Percentiles rank a stretch among this genome's conserved stretches.
phyloP scores from a whole-genome alignment of 1,284 basidiomycete species.

The Ceratobasidium sp. region DNA sequence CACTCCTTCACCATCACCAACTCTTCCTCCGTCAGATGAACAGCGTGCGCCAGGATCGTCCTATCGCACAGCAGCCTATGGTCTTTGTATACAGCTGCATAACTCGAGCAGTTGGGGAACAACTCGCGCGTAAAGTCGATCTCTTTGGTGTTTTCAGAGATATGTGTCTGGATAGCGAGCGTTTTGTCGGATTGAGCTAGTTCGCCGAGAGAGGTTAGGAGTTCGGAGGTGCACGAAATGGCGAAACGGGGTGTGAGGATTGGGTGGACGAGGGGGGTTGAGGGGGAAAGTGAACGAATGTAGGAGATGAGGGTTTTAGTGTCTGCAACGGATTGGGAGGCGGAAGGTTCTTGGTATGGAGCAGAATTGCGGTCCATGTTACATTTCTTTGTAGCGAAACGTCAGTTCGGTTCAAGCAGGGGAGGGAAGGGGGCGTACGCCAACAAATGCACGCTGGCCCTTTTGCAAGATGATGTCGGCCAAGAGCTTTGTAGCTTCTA shows the following conservation, averaged over 20 bases:
- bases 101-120: slow-evolving; percentile 67
- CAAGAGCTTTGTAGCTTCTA: slow-evolving; percentile 82
- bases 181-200: slow-evolving; percentile 58
- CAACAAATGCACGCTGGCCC: slow-evolving; percentile 89
- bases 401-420: slow-evolving; percentile 45
- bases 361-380: slow-evolving; percentile 90
- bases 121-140: slow-evolving; percentile 72
- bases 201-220: slow-evolving; percentile 72
- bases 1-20: slow-evolving; percentile 74
- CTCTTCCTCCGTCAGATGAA: slow-evolving; percentile 80
- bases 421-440: slow-evolving; percentile 61
- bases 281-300: slow-evolving; percentile 65
- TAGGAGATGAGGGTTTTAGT: slow-evolving; percentile 76
- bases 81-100: slow-evolving; percentile 85
- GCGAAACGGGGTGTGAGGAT: slow-evolving; percentile 96
- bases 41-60: slow-evolving; percentile 92
- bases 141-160: slow-evolving; percentile 87
- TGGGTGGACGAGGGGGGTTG: slow-evolving; percentile 76
- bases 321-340: slow-evolving; percentile 65
- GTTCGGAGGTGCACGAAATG: slow-evolving; percentile 84
- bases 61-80: slow-evolving; percentile 79
- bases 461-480: slow-evolving; percentile 76
- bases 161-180: slow-evolving; percentile 91
- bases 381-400: slow-evolving; percentile 73
- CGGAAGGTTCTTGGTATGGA: slow-evolving; percentile 76